Evolutionary conservation across 495 filamentous ascomycete genomes (phyloP).

Genomic region (Daldinia childiae): DNA sequence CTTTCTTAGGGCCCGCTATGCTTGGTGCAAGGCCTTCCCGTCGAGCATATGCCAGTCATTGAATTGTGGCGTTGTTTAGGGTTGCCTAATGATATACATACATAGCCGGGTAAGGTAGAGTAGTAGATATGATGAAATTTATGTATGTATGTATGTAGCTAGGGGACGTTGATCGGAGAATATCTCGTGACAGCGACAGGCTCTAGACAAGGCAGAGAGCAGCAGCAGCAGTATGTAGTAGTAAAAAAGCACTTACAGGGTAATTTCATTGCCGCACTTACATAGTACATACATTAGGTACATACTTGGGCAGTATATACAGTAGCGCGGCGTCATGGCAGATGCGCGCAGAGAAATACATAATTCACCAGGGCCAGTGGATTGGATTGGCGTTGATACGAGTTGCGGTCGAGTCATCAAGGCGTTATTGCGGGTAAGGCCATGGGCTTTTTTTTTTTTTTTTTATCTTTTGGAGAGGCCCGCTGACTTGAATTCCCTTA

Average conservation of each 20-base stretch:
- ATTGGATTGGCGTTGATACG: conserved; percentile 41
- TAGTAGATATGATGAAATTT: conserved; percentile 13
- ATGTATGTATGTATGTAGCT: conserved; percentile 9
- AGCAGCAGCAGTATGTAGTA: background rate
- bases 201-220: background rate
- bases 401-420: conserved; percentile 30
- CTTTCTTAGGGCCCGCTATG: conserved; percentile 1
- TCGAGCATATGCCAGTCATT: conserved; percentile 43
- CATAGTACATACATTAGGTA: background rate
- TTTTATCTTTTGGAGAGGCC: conserved; percentile 23
- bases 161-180: conserved; percentile 7
- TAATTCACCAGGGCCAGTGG: conserved; percentile 13
- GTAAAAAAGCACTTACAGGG: background rate
- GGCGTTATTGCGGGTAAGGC: conserved; percentile 3
- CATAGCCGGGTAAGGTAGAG: background rate
- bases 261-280: conserved; percentile 1
- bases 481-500: conserved; percentile 38
- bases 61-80: conserved; percentile 34
- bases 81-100: conserved; percentile 36
- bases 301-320: background rate
- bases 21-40: conserved; percentile 36
- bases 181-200: conserved; percentile 11
- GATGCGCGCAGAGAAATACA: conserved; percentile 5
- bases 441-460: too few relatives aligned
- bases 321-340: conserved; percentile 22